A percentile compares a stretch with the other conserved stretches of the same genome.
phyloP scores from a whole-genome alignment of 1,284 basidiomycete genomes.

The Vanrija pseudolonga region DNA sequence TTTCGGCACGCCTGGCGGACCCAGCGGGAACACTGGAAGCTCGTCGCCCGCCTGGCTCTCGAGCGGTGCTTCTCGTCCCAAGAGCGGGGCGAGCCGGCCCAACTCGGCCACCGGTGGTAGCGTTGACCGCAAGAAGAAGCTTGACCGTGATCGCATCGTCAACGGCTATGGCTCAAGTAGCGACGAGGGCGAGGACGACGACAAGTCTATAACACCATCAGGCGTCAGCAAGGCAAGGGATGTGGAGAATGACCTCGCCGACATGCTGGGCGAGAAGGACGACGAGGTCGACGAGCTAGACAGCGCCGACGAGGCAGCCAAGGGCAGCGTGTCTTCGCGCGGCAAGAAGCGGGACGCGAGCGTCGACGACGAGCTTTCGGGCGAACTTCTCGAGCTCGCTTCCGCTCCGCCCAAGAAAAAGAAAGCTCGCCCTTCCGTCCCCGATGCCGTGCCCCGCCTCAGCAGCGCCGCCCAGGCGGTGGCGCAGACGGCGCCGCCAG shows the following conservation, averaged over 20 bases:
- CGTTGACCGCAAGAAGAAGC: slow-evolving; percentile 17
- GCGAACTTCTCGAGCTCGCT: slow-evolving; percentile 36
- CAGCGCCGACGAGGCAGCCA: slow-evolving; percentile 21
- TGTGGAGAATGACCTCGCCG: slow-evolving; percentile 27
- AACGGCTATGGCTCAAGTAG: slow-evolving; percentile 35
- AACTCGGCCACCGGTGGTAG: slow-evolving; percentile 11
- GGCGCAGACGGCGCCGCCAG: neutral
- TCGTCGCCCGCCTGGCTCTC: slow-evolving; percentile 19
- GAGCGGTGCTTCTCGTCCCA: slow-evolving; percentile 9
- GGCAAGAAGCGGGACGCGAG: slow-evolving; percentile 28
- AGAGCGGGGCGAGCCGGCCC: slow-evolving; percentile 10
- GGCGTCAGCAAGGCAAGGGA: neutral
- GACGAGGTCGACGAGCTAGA: slow-evolving; percentile 36
- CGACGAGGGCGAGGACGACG: slow-evolving; percentile 20
- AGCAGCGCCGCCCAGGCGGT: neutral
- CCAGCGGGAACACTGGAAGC: slow-evolving; percentile 3
- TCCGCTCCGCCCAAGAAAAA: slow-evolving; percentile 40
- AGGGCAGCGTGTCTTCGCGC: slow-evolving; percentile 10
- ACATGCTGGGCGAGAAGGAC: slow-evolving; percentile 22
- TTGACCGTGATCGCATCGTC: slow-evolving; percentile 30
- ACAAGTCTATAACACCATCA: slow-evolving; percentile 1
- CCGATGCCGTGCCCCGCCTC: slow-evolving; percentile 1
- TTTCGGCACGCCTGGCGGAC: neutral
- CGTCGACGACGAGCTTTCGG: slow-evolving; percentile 31
- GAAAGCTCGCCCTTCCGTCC: slow-evolving; percentile 15